These are phyloP conservation scores for Nemophila menziesii DNA, from an alignment of 257 asterid species.

Conservation along the genomic window DNA sequence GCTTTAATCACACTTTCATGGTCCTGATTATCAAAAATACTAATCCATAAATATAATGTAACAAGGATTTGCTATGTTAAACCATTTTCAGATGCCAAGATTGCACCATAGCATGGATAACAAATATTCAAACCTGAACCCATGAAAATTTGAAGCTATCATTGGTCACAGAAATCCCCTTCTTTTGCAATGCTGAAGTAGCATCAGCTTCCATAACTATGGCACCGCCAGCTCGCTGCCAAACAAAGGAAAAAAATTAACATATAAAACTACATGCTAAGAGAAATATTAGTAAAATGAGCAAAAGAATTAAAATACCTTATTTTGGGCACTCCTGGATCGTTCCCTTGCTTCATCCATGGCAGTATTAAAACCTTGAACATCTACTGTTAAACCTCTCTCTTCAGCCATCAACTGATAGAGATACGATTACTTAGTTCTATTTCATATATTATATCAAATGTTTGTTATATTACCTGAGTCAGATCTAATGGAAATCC, in stretches of 20 bases:
- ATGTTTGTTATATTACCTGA: conserved; percentile 41
- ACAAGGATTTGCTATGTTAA: background rate
- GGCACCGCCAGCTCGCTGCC: conserved; percentile 65
- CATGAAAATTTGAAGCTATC: conserved; percentile 75
- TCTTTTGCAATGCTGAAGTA: conserved; percentile 64
- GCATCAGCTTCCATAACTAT: conserved; percentile 95
- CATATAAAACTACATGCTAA: conserved; percentile 2
- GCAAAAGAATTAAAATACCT: conserved; percentile 37
- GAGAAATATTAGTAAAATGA: conserved; percentile 1
- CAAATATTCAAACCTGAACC: conserved; percentile 43
- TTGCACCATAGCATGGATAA: background rate
- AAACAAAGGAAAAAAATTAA: conserved; percentile 2
- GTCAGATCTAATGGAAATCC: conserved; percentile 98
- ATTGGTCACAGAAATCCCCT: conserved; percentile 62
- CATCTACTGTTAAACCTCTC: conserved; percentile 75
- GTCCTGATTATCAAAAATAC: conserved; percentile 32
- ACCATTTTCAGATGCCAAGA: too few species aligned
- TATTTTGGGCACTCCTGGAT: conserved; percentile 86
- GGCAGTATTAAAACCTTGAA: conserved; percentile 54
- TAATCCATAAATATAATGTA: conserved; percentile 8
- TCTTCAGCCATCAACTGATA: conserved; percentile 95
- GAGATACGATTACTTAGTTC: conserved; percentile 13
- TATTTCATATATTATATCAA: conserved; percentile 3
- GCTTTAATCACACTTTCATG: conserved; percentile 82
- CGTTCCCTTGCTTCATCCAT: conserved; percentile 87